Evolutionary conservation across 2,329 filamentous ascomycete species (phyloP).

Genomic region (Didymella pinodella): DNA sequence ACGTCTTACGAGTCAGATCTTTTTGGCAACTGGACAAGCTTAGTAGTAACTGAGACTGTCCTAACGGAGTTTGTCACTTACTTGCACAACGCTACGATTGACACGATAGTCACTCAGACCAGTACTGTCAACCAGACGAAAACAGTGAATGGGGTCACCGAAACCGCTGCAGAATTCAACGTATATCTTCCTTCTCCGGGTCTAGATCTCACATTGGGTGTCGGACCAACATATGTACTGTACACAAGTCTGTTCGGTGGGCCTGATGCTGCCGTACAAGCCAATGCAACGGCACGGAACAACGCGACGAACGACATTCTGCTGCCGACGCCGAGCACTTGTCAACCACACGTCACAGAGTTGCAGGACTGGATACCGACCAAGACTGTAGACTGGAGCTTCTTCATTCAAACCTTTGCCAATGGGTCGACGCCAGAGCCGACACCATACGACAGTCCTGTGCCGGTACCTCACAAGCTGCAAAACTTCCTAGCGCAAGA

Average conservation of each 20-base stretch:
- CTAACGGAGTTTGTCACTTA: constrained; percentile 39
- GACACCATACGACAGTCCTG: constrained; percentile 5
- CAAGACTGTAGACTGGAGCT: constrained; percentile 34
- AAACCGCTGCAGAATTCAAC: constrained; percentile 35
- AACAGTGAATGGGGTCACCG: constrained; percentile 32
- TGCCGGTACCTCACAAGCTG: constrained; percentile 32
- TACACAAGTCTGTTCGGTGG: constrained; percentile 41
- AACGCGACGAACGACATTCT: constrained; percentile 10
- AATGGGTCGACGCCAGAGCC: constrained; percentile 11
- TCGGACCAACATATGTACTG: constrained; percentile 44
- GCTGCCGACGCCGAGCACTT: constrained; percentile 13
- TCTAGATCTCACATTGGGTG: constrained; percentile 25
- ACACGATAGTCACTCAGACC: constrained; percentile 35
- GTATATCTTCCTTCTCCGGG: constrained; percentile 29
- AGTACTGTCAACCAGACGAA: constrained; percentile 40
- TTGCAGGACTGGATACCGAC: constrained; percentile 32
- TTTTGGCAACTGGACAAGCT: constrained; percentile 29
- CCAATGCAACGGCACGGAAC: constrained; percentile 5
- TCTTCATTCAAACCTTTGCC: constrained; percentile 36
- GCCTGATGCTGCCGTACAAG: constrained; percentile 20
- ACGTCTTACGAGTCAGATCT: constrained; percentile 10
- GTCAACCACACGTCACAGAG: constrained; percentile 18
- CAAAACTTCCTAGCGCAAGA: constrained; percentile 36
- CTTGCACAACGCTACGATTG: constrained; percentile 32
- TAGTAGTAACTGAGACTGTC: constrained; percentile 40